Base-by-base conservation (phyloP, 306 rosid genomes). In the Prunus mongolica region DNA sequence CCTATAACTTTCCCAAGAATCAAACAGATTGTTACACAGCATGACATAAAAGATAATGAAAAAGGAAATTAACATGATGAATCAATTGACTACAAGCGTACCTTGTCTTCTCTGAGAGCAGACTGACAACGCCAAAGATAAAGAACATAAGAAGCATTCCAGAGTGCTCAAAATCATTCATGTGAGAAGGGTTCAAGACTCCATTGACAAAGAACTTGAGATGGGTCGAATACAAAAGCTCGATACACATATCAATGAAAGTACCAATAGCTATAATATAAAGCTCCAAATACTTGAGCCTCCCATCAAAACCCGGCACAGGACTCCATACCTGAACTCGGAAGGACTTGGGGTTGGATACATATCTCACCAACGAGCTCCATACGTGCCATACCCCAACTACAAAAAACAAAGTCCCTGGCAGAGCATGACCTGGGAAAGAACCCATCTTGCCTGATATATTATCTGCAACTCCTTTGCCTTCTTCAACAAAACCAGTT, bases 71-170 rank as follows among this genome's bases (percentile, higher is more conserved):
- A 75, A 18, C 50, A 24, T 11, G 57, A 6, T 52, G 57, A 67
- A 52, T 32, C n/a, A 19, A 69, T 64, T 24, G 64, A 32, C 50
- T 19, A 50, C 1, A 62, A 83, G 83, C 55, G 70, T 73, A 96
- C 99, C 98, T 89, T 81, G 98, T 87, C 50, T 89, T 81, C 85
- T 89, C 88, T 13, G 88, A 79, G 56, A 96, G 88, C 78, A 96
- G 84, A 41, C 85, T 62, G 61, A 87, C 75, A 68, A 88, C 76
- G 28, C 99, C 87, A 32, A 92, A 96, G 85, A 96, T 76, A 52
- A 96, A 96, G 81, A 96, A 96, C 99, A 91, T 96, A 28, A 96
- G 90, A 84, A 95, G 99, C 97, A 95, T 95, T 78, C 96, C 98
- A 0, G 97, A 82, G 79, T 95, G 97, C 88, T 95, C 99, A 65